Evolutionary conservation across 306 rosid genomes (phyloP).

Genomic region (Erythrophleum fordii): DNA sequence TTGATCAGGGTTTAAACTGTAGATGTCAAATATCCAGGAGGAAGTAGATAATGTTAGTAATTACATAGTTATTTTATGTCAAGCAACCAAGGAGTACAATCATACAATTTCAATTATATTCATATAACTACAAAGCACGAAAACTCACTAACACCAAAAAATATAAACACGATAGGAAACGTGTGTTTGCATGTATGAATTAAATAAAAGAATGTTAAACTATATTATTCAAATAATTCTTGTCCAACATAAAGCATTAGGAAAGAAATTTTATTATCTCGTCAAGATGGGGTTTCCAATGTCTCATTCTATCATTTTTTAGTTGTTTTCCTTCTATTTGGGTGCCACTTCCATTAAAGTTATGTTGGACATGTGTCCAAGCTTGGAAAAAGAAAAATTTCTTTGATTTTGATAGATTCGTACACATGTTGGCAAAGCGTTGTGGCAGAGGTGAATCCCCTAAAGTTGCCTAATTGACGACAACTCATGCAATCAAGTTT

Average conservation of each 20-base stretch:
- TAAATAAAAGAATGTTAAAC: not conserved
- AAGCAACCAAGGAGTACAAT: not conserved
- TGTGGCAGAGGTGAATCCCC: too few species aligned
- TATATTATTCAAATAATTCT: not conserved
- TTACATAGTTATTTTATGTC: constrained; percentile 2
- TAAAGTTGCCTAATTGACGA: too few species aligned
- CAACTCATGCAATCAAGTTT: too few species aligned
- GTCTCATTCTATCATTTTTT: not conserved
- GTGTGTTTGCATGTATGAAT: not conserved
- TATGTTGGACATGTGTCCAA: too few species aligned
- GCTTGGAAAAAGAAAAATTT: too few species aligned
- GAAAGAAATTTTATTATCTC: not conserved
- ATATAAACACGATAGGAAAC: not conserved
- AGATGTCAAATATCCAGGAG: not conserved
- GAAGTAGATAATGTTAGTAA: constrained; percentile 1
- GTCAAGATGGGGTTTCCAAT: not conserved
- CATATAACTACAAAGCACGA: not conserved
- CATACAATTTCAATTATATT: not conserved
- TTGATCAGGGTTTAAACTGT: not conserved
- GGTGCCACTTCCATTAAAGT: not conserved
- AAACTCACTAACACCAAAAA: not conserved
- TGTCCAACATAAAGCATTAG: not conserved
- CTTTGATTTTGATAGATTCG: too few species aligned
- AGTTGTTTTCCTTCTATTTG: not conserved
- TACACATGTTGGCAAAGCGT: too few species aligned